Evolutionary conservation across 148 eudicot genomes (phyloP), one percentile per base, ranked within the genome.

Genomic region (Mesembryanthemum crystallinum): DNA sequence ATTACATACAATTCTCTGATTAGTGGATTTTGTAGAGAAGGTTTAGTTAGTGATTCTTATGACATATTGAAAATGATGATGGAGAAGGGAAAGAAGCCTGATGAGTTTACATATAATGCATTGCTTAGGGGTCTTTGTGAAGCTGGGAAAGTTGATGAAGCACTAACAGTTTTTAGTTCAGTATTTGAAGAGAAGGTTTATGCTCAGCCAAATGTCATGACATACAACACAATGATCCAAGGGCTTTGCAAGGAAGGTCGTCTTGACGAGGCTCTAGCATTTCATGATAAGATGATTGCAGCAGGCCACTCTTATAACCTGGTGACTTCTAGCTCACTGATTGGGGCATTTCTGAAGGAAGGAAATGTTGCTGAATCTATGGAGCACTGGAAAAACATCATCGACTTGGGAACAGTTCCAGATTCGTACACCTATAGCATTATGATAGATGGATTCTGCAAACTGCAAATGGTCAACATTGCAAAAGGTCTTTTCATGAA

Each of bases 401-500:
- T 76, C 8, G 76, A 80, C 32, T 62, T 66, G 25, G 81, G 84
- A 7, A 35, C 82, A 30, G 51, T 75, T 81, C 94, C 93, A 29
- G 63, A 80, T 63, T 78, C 88, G 23, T 67, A 74, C 71, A 83
- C 87, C 25, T 89, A 80, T 76, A 79, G 87, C 62, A 67, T 74
- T 63, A 76, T 86, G 72, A 89, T 93, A 18, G 80, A 86, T 60
- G 97, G 97, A n/a, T 88, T 93, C 65, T 83, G 94, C 87, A 89
- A 82, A 86, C 77, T 76, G 68, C 79, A 63, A 67, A 76, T 88
- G 87, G 42, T 85, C 60, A 91, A 83, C 78, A 73, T 93, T 71
- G 94, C 94, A 14, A 93, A 91, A 85, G 98, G 97, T 69, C 60
- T 91, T 33, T 88, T 93, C 80, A n/a, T 83, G 47, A 82, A 76